These are phyloP conservation scores for Kwoniella dejecticola DNA, from an alignment of 768 basidiomycete genomes.

Conservation along the genomic window DNA sequence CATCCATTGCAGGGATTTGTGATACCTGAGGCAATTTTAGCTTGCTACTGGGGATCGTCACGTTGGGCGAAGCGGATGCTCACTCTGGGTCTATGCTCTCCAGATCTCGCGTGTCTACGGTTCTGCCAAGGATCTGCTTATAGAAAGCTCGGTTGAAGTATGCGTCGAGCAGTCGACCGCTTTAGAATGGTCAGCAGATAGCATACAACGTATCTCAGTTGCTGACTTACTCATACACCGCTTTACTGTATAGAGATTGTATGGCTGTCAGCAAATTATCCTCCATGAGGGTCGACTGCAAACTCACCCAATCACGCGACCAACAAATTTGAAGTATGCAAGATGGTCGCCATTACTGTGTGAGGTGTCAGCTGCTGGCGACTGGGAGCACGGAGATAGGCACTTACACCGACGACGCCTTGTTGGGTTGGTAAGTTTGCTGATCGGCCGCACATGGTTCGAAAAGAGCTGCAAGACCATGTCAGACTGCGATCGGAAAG, in stretches of 20 bases:
- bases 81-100: slow-evolving; percentile 94
- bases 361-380: slow-evolving; percentile 61
- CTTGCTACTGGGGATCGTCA: neutral
- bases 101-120: slow-evolving; percentile 91
- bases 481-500: slow-evolving; percentile 11
- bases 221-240: slow-evolving; percentile 72
- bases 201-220: neutral
- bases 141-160: slow-evolving; percentile 97
- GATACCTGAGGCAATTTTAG: slow-evolving; percentile 62
- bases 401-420: slow-evolving; percentile 44
- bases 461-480: slow-evolving; percentile 69
- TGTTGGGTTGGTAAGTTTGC: slow-evolving; percentile 85
- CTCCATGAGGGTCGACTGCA: neutral
- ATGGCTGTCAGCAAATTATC: neutral
- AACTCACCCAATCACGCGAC: slow-evolving; percentile 74
- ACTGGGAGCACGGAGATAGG: neutral
- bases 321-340: slow-evolving; percentile 98
- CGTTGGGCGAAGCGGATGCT: neutral
- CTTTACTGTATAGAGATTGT: slow-evolving; percentile 65
- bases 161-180: slow-evolving; percentile 87
- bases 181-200: slow-evolving; percentile 32
- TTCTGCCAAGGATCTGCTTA: slow-evolving; percentile 89
- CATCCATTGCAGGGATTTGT: slow-evolving; percentile 97
- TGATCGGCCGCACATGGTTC: slow-evolving; percentile 95
- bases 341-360: slow-evolving; percentile 94